These are phyloP conservation scores for Gremmenia infestans DNA, from an alignment of 2,329 filamentous ascomycete species.

Conservation along the genomic window DNA sequence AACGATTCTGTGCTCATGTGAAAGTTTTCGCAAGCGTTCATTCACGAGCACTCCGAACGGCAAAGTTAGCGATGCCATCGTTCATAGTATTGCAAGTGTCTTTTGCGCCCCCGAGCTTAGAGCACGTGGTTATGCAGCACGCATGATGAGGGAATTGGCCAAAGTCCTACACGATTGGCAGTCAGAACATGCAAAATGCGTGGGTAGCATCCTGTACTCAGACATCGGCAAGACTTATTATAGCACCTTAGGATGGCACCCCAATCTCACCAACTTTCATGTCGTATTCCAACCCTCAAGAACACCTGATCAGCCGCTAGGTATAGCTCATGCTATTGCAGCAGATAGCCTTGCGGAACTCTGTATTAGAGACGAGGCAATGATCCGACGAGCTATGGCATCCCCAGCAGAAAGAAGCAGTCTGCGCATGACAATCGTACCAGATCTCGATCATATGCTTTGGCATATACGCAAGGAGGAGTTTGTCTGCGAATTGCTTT, in stretches of 20 bases:
- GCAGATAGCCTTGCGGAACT: constrained; percentile 55
- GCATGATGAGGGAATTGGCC: constrained; percentile 66
- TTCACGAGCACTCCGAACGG: constrained; percentile 37
- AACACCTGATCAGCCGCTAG: not conserved
- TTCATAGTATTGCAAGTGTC: constrained; percentile 73
- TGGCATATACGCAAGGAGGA: constrained; percentile 80
- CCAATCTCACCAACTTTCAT: constrained; percentile 63
- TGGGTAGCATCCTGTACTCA: constrained; percentile 71
- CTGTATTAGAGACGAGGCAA: constrained; percentile 56
- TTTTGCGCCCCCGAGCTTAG: constrained; percentile 63
- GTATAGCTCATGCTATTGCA: constrained; percentile 42
- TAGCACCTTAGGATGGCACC: constrained; percentile 67
- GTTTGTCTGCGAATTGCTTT: constrained; percentile 62
- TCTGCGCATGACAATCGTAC: constrained; percentile 58
- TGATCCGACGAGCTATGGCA: constrained; percentile 41
- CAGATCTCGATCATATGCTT: constrained; percentile 61
- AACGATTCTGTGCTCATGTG: constrained; percentile 58
- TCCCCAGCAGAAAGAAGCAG: constrained; percentile 29
- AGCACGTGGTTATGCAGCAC: constrained; percentile 67
- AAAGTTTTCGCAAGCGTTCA: constrained; percentile 55
- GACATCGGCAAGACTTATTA: constrained; percentile 84
- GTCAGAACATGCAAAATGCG: constrained; percentile 33
- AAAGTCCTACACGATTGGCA: constrained; percentile 46
- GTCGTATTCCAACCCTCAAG: constrained; percentile 51
- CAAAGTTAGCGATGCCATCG: constrained; percentile 47